phyloP scores from a whole-genome alignment of 2,329 filamentous ascomycete species.

The Aspergillus candidus region DNA sequence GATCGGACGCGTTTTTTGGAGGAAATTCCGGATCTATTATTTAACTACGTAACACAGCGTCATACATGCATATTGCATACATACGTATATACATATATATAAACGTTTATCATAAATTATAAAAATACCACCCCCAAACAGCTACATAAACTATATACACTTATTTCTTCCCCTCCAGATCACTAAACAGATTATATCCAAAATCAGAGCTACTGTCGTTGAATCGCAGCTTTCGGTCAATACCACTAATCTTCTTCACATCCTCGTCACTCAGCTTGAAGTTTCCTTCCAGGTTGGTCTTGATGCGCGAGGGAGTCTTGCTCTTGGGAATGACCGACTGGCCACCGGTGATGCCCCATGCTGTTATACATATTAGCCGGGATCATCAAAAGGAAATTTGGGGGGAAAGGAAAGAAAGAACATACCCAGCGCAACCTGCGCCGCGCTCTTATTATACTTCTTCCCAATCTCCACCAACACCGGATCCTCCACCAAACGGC shows the following conservation, averaged over 20 bases:
- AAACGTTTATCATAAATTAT: too few relatives aligned
- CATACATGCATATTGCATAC: too few relatives aligned
- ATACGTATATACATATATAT: too few relatives aligned
- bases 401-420: background rate
- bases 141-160: background rate
- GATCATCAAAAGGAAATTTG: background rate
- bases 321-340: conserved; percentile 50
- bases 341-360: conserved; percentile 50
- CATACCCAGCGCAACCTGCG: conserved; percentile 47
- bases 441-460: conserved; percentile 46
- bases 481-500: conserved; percentile 49
- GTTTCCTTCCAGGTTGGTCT: conserved; percentile 43
- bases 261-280: conserved; percentile 56
- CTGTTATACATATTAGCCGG: conserved; percentile 19
- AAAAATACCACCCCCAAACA: background rate
- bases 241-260: conserved; percentile 47
- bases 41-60: too few relatives aligned
- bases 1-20: too few relatives aligned
- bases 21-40: too few relatives aligned
- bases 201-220: conserved; percentile 55
- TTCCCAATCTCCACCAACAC: conserved; percentile 46
- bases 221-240: conserved; percentile 59
- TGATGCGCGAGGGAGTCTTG: conserved; percentile 41
- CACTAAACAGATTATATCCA: conserved; percentile 53
- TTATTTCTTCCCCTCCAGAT: conserved; percentile 50